phyloP scores from a whole-genome alignment of 805 yeast genomes.

The Teunomyces pallodes region DNA sequence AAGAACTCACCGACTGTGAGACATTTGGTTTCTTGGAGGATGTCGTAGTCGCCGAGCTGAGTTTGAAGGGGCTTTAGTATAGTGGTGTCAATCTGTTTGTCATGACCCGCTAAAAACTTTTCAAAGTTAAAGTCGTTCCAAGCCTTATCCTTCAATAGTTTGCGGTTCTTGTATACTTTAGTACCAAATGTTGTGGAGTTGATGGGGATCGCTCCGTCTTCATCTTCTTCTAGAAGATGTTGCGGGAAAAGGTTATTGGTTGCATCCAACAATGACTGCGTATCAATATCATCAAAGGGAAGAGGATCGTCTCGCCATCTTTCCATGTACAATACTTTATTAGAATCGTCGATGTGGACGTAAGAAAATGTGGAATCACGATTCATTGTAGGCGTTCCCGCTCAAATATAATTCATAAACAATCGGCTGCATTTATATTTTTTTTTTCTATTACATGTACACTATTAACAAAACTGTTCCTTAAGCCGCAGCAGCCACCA shows the following conservation, averaged over 20 bases:
- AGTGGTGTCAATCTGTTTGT: conserved; percentile 27
- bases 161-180: conserved; percentile 34
- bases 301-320: conserved; percentile 40
- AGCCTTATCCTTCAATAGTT: conserved; percentile 24
- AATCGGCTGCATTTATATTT: not conserved
- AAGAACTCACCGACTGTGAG: conserved; percentile 31
- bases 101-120: conserved; percentile 21
- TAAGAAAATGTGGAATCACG: conserved; percentile 20
- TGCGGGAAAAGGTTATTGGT: conserved; percentile 37
- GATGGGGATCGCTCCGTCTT: conserved; percentile 37
- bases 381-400: not conserved
- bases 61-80: conserved; percentile 28
- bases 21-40: conserved; percentile 12
- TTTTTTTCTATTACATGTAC: not conserved
- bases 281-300: conserved; percentile 42
- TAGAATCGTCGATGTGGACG: conserved; percentile 36
- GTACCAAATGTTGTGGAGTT: conserved; percentile 38
- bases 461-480: not conserved
- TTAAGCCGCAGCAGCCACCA: conserved; percentile 11
- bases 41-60: conserved; percentile 13
- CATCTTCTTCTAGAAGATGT: conserved; percentile 34
- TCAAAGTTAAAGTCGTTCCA: conserved; percentile 36
- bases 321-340: conserved; percentile 41
- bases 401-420: not conserved
- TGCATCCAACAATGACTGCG: conserved; percentile 35